These are phyloP conservation scores for Erysiphe pulchra DNA, from an alignment of 2,329 filamentous ascomycete genomes.

Conservation along the genomic window DNA sequence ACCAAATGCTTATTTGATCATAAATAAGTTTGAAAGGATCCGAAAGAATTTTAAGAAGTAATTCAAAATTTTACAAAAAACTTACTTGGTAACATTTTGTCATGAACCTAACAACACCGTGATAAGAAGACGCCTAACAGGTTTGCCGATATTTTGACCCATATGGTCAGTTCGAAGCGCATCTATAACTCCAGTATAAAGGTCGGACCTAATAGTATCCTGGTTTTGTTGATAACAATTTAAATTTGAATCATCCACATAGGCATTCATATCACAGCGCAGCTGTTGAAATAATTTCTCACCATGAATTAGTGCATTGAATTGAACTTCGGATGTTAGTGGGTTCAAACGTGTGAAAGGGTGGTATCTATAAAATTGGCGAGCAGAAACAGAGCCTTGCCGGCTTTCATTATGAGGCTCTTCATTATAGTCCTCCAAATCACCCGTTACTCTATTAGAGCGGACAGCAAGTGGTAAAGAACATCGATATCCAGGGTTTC, in stretches of 20 bases:
- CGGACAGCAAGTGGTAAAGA: not conserved
- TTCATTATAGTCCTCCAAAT: not conserved
- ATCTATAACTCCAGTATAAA: not conserved
- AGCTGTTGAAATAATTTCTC: too few species aligned
- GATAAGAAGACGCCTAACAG: not conserved
- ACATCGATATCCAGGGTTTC: not conserved
- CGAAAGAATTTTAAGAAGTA: too few species aligned
- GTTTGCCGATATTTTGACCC: not conserved
- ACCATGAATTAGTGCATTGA: not conserved
- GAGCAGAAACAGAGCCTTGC: not conserved
- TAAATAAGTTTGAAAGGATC: too few species aligned
- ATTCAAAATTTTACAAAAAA: too few species aligned
- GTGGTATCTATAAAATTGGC: not conserved
- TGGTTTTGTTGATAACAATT: not conserved
- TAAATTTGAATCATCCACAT: not conserved
- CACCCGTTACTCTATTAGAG: not conserved
- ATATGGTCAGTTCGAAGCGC: not conserved
- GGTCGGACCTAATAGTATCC: not conserved
- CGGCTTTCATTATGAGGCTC: not conserved
- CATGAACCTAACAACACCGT: not conserved
- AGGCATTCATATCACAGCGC: not conserved
- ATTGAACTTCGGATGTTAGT: not conserved
- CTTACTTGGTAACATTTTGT: not conserved
- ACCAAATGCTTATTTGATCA: too few species aligned
- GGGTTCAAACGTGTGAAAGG: not conserved